Evolutionary conservation across 805 yeast genomes (phyloP), one percentile per base, ranked within the genome.

Genomic region (Dipodascopsis tothii): DNA sequence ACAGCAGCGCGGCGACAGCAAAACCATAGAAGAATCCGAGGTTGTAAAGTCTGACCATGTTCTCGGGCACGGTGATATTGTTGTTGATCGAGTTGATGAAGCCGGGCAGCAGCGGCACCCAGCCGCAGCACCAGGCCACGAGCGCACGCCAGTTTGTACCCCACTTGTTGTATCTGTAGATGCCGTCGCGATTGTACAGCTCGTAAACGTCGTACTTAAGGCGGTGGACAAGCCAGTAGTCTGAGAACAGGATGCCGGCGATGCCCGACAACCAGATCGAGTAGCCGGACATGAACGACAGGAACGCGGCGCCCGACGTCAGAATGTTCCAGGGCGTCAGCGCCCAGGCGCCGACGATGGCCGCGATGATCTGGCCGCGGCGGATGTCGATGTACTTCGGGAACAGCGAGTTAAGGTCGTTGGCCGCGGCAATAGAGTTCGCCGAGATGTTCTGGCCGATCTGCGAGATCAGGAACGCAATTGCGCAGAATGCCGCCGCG

Each of bases 361-460:
- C 60, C 18, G 66, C 67, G 41, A 72, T 52, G 56, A 64, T 61
- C 23, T 74, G 70, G 20, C 79, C 80, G 35, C 75, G 73, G 60
- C 95, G 71, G 56, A 85, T 84, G 58, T 65, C 72, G 48, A 73
- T 55, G 58, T 62, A 71, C 27, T 67, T 63, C 3, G 77, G 78
- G 39, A 69, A 58, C 52, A 72, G 56, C 0, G 51, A 52, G 32
- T 52, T 45, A 16, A 48, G 17, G 43, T 67, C 72, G 3, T 68
- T 68, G 32, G 69, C 71, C 41, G 66, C 59, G 3, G 69, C 64
- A 35, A 67, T 61, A 21, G 70, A 68, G 55, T 67, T 67, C 27
- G 70, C 70, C 3, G 83, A 71, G 47, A 81, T 74, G 56, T 81
- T 81, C 4, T 84, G 78, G 58, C 86, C 87, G 48, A 81, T 62